Evolutionary conservation across 2,329 filamentous ascomycete species (phyloP), one percentile per base, ranked within the genome.

Genomic region (Clonostachys sp.): DNA sequence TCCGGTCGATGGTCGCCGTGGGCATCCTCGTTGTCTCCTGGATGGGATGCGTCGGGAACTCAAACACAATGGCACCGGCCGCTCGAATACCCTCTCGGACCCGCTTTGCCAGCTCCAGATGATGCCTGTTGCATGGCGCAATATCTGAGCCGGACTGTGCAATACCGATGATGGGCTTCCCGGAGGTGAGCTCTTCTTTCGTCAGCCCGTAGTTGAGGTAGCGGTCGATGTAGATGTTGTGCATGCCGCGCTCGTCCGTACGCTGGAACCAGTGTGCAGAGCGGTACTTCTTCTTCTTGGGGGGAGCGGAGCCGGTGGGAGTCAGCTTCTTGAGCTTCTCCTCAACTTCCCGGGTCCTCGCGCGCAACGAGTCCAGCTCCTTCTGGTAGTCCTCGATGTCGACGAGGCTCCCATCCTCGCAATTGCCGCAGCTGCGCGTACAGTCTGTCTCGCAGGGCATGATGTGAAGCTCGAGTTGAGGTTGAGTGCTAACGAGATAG

Each of bases 41-140:
- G 39, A 77, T 77, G 5, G 74, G 74, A 56, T 77, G 73, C 17
- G 66, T 74, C 5, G 74, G 74, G 49, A 77, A 77, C 53, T 77
- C 74, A 50, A 77, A 70, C 3, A 72, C 68, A 52, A 77, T 72
- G 33, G 67, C 74, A 3, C 73, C 74, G 3, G 73, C 72, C 1
- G 67, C 63, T 12, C 71, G 64, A 53, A 77, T 76, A 1, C 74
- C 74, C 49, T 77, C 73, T 3, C 73, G 66, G 4, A 77, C 73
- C 6, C 74, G 64, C 57, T 76, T 75, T 6, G 70, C 70, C 33
- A 77, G 61, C 48, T 74, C 67, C 40, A 75, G 53, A 53, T 77
- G 74, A 55, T 77, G 66, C 9, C 71, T 66, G 55, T 77, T 77
- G 55, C 74, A 77, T 1, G 74, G 73, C 1, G 73, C 63, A 34